Base-by-base conservation (phyloP, 108 stramenopile genomes). In the Cyclotella atomus region DNA sequence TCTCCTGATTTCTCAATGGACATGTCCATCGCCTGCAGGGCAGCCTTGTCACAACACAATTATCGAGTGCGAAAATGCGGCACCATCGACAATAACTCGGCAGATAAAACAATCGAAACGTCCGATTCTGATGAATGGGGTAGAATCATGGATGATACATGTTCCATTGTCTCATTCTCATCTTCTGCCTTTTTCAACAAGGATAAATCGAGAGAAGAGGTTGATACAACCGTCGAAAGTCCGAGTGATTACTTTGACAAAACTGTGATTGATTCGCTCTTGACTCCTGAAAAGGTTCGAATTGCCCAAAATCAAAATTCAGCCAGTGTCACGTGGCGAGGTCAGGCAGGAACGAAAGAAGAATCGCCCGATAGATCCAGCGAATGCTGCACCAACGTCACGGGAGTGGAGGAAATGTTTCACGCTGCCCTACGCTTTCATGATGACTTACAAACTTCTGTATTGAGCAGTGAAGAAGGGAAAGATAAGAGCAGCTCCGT, bases 21-120 rank as follows among this genome's bases (percentile, higher is more conserved):
- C 60, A 76, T 81, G 79, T 77, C 81, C 46, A 82, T 82, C 30
- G 76, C 71, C 7, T 70, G 68, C 0, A 60, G 64, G 33, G 81
- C 81, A 6, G 80, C 69, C 44, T 36, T 76, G 64, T 61, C 74
- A 41, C 49, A 81, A 30, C 80, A 81, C 64, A 60, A 70, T 35
- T 60, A 76, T 54, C 80, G 62, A 15, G 70, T 76, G 17, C 50
- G 52, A 56, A 77, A 77, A 32, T 65, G 70, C 71, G 81, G 76
- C n/a, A n/a, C n/a, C 25, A 64, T 77, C 43, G 76, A 77, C 27
- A 63, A 70, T 2, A 50, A 57, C 34, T 8, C 27, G 30, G 30
- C 33, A 24, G 52, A 16, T 23, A 15, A 54, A 8, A 7, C 53
- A 46, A 4, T 49, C 12, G 19, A 61, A 23, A 15, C 32, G 34